Conservation (phyloP, 2,329 filamentous ascomycete genomes). For the Phialophora verrucosa region DNA sequence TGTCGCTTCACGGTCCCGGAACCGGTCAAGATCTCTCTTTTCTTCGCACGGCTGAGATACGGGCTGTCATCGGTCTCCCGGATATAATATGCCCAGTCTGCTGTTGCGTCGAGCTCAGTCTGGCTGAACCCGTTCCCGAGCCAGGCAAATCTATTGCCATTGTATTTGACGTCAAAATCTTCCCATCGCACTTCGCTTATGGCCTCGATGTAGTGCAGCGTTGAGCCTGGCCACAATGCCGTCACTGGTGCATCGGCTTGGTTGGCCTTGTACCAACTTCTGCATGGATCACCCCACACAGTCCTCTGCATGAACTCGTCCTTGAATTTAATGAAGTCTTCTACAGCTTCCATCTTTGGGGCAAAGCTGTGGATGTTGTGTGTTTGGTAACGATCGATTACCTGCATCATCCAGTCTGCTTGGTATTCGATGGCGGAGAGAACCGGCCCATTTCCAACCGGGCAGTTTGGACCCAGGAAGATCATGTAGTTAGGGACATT, state of each 20-base stretch:
- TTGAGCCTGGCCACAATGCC: conserved; percentile 58
- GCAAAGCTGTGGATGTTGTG: conserved; percentile 50
- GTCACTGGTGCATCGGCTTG: conserved; percentile 47
- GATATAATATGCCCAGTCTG: conserved; percentile 51
- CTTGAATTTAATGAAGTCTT: conserved; percentile 46
- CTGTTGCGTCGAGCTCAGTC: conserved; percentile 47
- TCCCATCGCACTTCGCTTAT: conserved; percentile 50
- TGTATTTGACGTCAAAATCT: conserved; percentile 48
- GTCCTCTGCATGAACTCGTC: conserved; percentile 56
- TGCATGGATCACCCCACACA: conserved; percentile 54
- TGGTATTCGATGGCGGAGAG: conserved; percentile 38
- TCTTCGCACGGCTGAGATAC: neutral
- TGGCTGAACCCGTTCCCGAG: conserved; percentile 53
- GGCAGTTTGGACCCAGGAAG: conserved; percentile 43
- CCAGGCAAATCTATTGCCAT: conserved; percentile 48
- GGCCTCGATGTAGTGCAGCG: conserved; percentile 54
- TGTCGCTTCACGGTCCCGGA: too few species aligned
- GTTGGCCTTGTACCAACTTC: conserved; percentile 51
- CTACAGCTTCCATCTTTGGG: conserved; percentile 41
- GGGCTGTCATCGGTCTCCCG: conserved; percentile 19
- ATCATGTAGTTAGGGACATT: conserved; percentile 45
- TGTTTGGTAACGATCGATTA: conserved; percentile 41
- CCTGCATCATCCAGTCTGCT: conserved; percentile 42
- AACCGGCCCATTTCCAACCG: conserved; percentile 41
- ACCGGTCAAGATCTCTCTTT: neutral